Evolutionary conservation across 1,284 basidiomycete genomes (phyloP).

Genomic region (Tilletia indica): DNA sequence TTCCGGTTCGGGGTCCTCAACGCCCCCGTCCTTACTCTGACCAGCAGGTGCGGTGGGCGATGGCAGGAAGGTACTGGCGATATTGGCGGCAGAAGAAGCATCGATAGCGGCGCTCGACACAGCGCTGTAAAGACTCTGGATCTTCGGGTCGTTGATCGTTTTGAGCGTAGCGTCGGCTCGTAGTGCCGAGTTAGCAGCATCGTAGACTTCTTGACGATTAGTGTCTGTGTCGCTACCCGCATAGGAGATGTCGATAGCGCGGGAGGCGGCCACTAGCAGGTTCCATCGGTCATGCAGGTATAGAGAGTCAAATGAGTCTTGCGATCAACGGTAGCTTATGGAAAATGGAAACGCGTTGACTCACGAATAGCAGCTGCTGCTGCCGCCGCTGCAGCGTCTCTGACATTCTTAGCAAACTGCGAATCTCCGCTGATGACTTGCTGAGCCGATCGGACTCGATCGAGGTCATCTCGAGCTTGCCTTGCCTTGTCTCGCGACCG

Average conservation of each 20-base stretch:
- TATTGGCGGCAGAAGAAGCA: constrained; percentile 1
- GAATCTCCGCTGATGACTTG: neutral
- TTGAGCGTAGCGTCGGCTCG: constrained; percentile 3
- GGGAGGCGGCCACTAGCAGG: neutral
- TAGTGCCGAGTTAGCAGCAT: neutral
- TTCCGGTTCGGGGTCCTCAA: neutral
- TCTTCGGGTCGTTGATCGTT: constrained; percentile 4
- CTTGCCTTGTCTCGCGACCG: neutral
- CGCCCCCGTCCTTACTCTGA: neutral
- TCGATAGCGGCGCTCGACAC: neutral
- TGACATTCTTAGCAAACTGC: neutral
- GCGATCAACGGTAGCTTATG: too few species aligned
- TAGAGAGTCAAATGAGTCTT: too few species aligned
- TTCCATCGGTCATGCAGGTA: neutral
- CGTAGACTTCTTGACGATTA: neutral
- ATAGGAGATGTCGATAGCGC: neutral
- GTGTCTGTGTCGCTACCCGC: neutral
- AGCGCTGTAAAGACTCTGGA: constrained; percentile 3
- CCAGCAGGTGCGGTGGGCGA: neutral
- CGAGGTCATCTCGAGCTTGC: neutral
- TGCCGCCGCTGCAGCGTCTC: neutral
- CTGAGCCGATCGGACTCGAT: neutral
- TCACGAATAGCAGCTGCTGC: neutral
- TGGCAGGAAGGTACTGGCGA: neutral
- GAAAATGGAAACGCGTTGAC: neutral